phyloP scores from a whole-genome alignment of 1,284 basidiomycete genomes.

The Fomitopsis schrenkii region DNA sequence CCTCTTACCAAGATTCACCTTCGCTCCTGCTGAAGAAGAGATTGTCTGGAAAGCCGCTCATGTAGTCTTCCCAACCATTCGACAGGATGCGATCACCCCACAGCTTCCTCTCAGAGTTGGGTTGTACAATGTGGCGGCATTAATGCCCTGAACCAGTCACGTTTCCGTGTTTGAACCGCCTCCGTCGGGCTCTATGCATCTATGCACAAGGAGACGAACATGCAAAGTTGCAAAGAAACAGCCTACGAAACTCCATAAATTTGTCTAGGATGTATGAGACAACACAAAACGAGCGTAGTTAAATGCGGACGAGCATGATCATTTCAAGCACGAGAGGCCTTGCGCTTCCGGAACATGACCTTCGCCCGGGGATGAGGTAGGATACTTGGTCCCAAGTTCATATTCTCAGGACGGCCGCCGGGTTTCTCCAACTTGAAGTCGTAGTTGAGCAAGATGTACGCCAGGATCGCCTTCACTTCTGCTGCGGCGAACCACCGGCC shows the following conservation, averaged over 20 bases:
- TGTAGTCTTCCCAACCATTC: constrained; percentile 8
- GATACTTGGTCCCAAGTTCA: constrained; percentile 7
- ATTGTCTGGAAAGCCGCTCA: constrained; percentile 10
- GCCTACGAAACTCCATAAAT: too few relatives aligned
- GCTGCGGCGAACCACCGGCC: constrained; percentile 18
- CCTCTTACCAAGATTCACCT: constrained; percentile 11
- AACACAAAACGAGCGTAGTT: not conserved
- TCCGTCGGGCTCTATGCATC: too few relatives aligned
- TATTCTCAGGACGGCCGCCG: constrained; percentile 13
- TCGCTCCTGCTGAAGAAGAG: constrained; percentile 9
- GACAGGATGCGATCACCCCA: not conserved
- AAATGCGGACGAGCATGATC: not conserved
- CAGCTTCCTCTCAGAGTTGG: constrained; percentile 5
- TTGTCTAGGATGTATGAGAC: too few relatives aligned
- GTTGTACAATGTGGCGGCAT: not conserved
- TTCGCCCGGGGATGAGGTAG: constrained; percentile 10
- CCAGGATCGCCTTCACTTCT: constrained; percentile 17
- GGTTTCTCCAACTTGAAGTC: constrained; percentile 17
- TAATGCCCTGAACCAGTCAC: not conserved
- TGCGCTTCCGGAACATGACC: constrained; percentile 19
- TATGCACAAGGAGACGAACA: not conserved
- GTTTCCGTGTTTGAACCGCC: too few relatives aligned
- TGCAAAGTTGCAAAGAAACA: too few relatives aligned
- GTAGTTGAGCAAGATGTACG: constrained; percentile 17
- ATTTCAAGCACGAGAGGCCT: not conserved